Percentiles rank a stretch among this genome's conserved stretches.
These are phyloP conservation scores for Hypholoma sublateritium DNA, from an alignment of 768 basidiomycete genomes.

Conservation along the genomic window DNA sequence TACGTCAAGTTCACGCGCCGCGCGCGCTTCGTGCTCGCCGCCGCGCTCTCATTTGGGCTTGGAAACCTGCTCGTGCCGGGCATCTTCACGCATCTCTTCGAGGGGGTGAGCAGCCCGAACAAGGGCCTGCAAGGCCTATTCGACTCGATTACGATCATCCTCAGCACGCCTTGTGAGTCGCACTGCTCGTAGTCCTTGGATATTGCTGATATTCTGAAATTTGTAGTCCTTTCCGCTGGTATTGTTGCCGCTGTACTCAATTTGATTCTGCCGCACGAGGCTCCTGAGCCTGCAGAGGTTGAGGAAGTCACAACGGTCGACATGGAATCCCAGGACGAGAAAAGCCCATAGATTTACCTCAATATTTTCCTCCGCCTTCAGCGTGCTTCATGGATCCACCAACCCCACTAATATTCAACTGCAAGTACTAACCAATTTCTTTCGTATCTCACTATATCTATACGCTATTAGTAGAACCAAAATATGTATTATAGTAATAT, in stretches of 20 bases:
- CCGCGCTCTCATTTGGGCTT: slow-evolving; percentile 67
- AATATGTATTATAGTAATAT: not conserved
- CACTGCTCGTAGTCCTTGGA: not conserved
- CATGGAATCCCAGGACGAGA: slow-evolving; percentile 26
- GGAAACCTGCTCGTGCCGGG: slow-evolving; percentile 67
- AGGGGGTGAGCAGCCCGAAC: slow-evolving; percentile 51
- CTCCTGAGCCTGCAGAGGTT: slow-evolving; percentile 20
- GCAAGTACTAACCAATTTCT: not conserved
- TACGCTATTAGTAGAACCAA: not conserved
- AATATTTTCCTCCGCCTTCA: not conserved
- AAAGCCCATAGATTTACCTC: not conserved
- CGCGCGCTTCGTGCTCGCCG: slow-evolving; percentile 69
- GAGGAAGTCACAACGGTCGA: slow-evolving; percentile 22
- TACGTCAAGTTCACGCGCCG: slow-evolving; percentile 59
- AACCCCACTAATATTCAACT: not conserved
- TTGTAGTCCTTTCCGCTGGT: slow-evolving; percentile 38
- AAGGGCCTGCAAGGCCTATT: slow-evolving; percentile 67
- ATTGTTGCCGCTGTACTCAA: slow-evolving; percentile 61
- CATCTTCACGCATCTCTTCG: slow-evolving; percentile 71
- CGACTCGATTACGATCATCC: slow-evolving; percentile 74
- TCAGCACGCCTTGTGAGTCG: slow-evolving; percentile 77
- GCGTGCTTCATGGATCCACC: no score
- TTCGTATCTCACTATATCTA: not conserved
- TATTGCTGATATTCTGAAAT: not conserved
- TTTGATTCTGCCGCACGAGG: slow-evolving; percentile 46